phyloP scores from a whole-genome alignment of 768 basidiomycete species.

The Amanita pseudoporphyria region DNA sequence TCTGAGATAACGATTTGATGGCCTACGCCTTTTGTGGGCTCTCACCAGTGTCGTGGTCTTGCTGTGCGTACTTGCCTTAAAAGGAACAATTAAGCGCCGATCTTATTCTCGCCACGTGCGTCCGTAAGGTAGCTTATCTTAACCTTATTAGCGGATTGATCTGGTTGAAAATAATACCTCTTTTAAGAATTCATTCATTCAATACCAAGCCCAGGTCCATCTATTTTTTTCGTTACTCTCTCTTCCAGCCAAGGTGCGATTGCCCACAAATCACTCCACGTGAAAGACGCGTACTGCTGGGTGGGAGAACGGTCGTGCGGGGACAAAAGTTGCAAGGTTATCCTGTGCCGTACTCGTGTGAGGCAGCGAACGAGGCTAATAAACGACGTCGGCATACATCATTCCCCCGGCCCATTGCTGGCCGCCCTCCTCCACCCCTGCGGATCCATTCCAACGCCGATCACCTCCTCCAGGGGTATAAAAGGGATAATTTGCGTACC shows the following conservation, averaged over 20 bases:
- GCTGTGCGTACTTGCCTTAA: background rate
- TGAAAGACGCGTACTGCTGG: slow-evolving; percentile 60
- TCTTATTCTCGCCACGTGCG: slow-evolving; percentile 1
- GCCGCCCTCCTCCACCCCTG: slow-evolving; percentile 47
- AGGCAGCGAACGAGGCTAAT: slow-evolving; percentile 6
- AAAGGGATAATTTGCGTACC: slow-evolving; percentile 60
- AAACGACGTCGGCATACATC: slow-evolving; percentile 34
- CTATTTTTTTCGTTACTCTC: slow-evolving; percentile 50
- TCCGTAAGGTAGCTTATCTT: background rate
- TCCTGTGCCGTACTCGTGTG: slow-evolving; percentile 27
- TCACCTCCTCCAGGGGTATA: slow-evolving; percentile 64
- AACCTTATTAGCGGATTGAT: background rate
- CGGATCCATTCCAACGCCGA: slow-evolving; percentile 47
- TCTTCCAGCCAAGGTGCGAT: slow-evolving; percentile 78
- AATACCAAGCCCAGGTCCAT: slow-evolving; percentile 67
- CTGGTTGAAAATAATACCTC: slow-evolving; percentile 4
- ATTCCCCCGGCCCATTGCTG: slow-evolving; percentile 64
- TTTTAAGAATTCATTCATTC: slow-evolving; percentile 8
- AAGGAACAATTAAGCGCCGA: slow-evolving; percentile 4
- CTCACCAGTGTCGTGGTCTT: background rate
- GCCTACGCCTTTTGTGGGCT: background rate
- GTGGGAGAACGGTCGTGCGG: slow-evolving; percentile 28
- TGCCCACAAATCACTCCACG: slow-evolving; percentile 56
- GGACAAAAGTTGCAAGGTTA: slow-evolving; percentile 50
- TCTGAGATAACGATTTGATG: no score